These are phyloP conservation scores for Parathielavia hyrcaniae DNA, from an alignment of 495 filamentous ascomycete genomes.

Conservation along the genomic window DNA sequence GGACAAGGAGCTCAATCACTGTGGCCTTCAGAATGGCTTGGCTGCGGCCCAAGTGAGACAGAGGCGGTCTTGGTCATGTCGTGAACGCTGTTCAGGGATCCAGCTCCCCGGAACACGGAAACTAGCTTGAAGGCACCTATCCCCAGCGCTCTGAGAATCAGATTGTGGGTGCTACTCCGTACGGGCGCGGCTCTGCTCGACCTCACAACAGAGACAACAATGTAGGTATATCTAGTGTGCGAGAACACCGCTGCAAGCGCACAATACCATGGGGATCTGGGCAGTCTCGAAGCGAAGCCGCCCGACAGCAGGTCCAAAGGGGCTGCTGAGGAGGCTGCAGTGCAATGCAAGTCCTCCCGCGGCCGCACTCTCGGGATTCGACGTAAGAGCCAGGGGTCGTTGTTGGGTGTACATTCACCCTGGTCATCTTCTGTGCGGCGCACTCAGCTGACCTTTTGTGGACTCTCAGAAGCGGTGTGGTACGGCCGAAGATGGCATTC, in stretches of 20 bases:
- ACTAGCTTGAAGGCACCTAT: too few relatives aligned
- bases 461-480: constrained; percentile 15
- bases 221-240: too few relatives aligned
- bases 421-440: background rate
- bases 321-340: too few relatives aligned
- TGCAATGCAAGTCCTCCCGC: too few relatives aligned
- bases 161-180: background rate
- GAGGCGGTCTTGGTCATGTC: constrained; percentile 6
- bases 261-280: background rate
- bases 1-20: background rate
- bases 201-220: background rate
- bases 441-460: background rate
- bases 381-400: too few relatives aligned
- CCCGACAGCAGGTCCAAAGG: too few relatives aligned
- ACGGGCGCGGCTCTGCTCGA: background rate
- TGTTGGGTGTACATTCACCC: background rate
- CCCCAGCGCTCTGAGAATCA: background rate
- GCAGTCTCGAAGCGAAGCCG: background rate
- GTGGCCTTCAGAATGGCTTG: constrained; percentile 1
- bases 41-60: constrained; percentile 8
- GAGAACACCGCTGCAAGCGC: background rate
- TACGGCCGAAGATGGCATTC: too few relatives aligned
- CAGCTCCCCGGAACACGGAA: background rate
- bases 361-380: too few relatives aligned
- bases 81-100: background rate